These are phyloP conservation scores for Pyrenula aspistea DNA, from an alignment of 495 filamentous ascomycete species.

Conservation along the genomic window DNA sequence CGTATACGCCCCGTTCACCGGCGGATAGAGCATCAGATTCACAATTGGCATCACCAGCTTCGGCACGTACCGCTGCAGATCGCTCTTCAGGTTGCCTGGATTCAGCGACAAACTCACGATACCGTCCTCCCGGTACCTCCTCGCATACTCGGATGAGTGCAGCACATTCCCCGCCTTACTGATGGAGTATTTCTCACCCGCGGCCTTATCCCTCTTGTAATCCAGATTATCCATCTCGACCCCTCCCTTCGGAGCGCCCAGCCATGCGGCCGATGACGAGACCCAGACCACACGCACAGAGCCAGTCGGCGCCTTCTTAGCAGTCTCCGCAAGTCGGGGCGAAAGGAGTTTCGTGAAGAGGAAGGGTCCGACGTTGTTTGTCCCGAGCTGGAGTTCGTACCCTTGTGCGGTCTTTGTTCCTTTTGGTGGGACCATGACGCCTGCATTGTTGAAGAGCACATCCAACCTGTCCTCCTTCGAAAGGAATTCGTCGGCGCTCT, in stretches of 20 bases:
- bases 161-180: slow-evolving; percentile 25
- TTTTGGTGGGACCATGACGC: slow-evolving; percentile 12
- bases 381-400: slow-evolving; percentile 26
- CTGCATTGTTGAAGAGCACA: slow-evolving; percentile 29
- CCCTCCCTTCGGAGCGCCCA: slow-evolving; percentile 13
- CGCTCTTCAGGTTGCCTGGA: slow-evolving; percentile 26
- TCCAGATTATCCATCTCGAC: slow-evolving; percentile 20
- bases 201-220: slow-evolving; percentile 8
- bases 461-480: slow-evolving; percentile 17
- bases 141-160: slow-evolving; percentile 18
- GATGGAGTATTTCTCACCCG: slow-evolving; percentile 15
- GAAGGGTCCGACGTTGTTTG: slow-evolving; percentile 26
- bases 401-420: slow-evolving; percentile 22
- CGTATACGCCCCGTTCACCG: slow-evolving; percentile 25
- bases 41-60: slow-evolving; percentile 8
- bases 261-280: slow-evolving; percentile 15
- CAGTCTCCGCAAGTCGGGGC: slow-evolving; percentile 23
- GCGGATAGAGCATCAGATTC: slow-evolving; percentile 14
- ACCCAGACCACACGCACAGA: slow-evolving; percentile 25
- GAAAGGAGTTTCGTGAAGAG: slow-evolving; percentile 29
- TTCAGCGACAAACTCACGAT: slow-evolving; percentile 28
- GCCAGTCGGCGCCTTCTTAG: slow-evolving; percentile 6
- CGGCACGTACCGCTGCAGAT: slow-evolving; percentile 13
- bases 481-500: slow-evolving; percentile 16
- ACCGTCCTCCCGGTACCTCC: slow-evolving; percentile 10